Conservation (phyloP, 2,329 filamentous ascomycete species). For the Trichoderma koningiopsis region DNA sequence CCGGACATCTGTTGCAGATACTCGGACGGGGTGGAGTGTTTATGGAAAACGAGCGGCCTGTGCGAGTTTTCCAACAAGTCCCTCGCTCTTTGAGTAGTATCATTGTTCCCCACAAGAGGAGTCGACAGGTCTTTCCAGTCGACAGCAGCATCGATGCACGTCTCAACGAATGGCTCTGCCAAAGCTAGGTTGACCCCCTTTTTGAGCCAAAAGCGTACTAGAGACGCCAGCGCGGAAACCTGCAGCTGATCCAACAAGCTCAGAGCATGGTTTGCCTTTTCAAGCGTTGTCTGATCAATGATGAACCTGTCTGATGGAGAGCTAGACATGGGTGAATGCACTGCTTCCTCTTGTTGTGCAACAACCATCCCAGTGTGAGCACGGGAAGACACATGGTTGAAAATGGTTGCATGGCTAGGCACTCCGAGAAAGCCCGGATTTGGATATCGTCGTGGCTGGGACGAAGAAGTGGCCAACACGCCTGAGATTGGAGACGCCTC, state of each 20-base stretch:
- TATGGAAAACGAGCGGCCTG: not conserved
- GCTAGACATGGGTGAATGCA: not conserved
- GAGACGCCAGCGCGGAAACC: constrained; percentile 5
- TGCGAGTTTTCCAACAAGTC: constrained; percentile 12
- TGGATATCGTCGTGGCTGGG: constrained; percentile 7
- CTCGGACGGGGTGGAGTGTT: not conserved
- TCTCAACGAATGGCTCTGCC: constrained; percentile 12
- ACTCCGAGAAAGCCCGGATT: constrained; percentile 19
- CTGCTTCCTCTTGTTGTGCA: constrained; percentile 3
- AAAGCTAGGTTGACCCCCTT: constrained; percentile 14
- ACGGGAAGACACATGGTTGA: constrained; percentile 22
- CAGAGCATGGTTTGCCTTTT: constrained; percentile 14
- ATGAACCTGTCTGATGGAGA: constrained; percentile 7
- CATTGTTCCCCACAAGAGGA: not conserved
- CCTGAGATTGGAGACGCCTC: constrained; percentile 12
- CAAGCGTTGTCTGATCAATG: constrained; percentile 20
- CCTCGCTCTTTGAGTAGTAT: not conserved
- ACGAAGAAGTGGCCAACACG: constrained; percentile 3
- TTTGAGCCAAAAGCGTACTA: constrained; percentile 21
- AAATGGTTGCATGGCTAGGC: constrained; percentile 17
- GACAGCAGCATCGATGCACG: constrained; percentile 1
- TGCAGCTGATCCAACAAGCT: constrained; percentile 14
- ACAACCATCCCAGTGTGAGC: constrained; percentile 1
- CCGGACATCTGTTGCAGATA: constrained; percentile 18
- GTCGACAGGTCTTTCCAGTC: constrained; percentile 14